A percentile compares a stretch with the other conserved stretches of the same genome.
phyloP scores from a whole-genome alignment of 1,284 basidiomycete species.

The Kwoniella shivajii region DNA sequence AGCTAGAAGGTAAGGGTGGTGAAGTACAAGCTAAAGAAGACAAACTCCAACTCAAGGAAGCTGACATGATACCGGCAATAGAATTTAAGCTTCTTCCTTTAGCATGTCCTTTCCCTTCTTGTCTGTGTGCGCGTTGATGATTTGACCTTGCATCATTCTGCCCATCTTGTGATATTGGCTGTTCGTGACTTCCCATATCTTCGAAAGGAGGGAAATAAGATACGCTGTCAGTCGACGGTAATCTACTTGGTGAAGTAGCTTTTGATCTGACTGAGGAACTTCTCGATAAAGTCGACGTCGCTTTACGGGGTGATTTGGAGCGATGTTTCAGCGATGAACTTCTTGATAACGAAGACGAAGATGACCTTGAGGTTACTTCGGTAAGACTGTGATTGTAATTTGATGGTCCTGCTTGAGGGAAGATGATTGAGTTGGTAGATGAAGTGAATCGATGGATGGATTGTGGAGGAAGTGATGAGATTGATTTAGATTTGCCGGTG shows the following conservation, averaged over 20 bases:
- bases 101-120: constrained; percentile 9
- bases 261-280: constrained; percentile 1
- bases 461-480: constrained; percentile 19
- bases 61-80: constrained; percentile 26
- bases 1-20: not conserved
- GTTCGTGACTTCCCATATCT: constrained; percentile 26
- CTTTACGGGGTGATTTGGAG: not conserved
- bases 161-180: not conserved
- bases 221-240: constrained; percentile 33
- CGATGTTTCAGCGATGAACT: constrained; percentile 9
- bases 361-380: not conserved
- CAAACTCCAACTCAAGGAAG: constrained; percentile 15
- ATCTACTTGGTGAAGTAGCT: constrained; percentile 24
- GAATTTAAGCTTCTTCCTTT: constrained; percentile 28
- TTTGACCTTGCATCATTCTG: not conserved
- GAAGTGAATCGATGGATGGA: constrained; percentile 5
- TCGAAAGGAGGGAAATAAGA: constrained; percentile 44
- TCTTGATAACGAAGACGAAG: not conserved
- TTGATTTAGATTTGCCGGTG: constrained; percentile 29
- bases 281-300: constrained; percentile 3
- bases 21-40: constrained; percentile 1
- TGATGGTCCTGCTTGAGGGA: not conserved
- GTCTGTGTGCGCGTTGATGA: constrained; percentile 3
- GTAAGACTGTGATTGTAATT: not conserved
- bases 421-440: not conserved